phyloP scores from a whole-genome alignment of 192 early-diverging fungal species.

The Lobosporangium transversale region DNA sequence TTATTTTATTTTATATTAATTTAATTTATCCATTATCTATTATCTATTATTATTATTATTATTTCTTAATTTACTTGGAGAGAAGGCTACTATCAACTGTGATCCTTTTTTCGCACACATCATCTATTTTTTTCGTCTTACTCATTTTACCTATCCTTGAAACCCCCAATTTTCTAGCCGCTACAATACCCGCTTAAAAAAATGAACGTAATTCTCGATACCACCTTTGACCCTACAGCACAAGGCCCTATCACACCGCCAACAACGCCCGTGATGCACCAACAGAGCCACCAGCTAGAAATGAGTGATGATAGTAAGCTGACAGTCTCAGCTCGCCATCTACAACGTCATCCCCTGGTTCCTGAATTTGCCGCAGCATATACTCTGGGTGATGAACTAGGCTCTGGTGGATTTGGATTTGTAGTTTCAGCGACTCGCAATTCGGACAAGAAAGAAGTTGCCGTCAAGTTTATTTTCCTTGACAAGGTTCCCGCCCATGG shows the following conservation, averaged over 20 bases:
- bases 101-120: too few species aligned
- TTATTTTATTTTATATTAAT: neutral
- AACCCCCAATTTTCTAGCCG: too few species aligned
- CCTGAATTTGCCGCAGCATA: slow-evolving; percentile 48
- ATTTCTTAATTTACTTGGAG: neutral
- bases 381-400: slow-evolving; percentile 65
- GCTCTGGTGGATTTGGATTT: slow-evolving; percentile 77
- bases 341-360: slow-evolving; percentile 16
- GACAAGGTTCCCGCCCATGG: slow-evolving; percentile 61
- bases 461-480: slow-evolving; percentile 78
- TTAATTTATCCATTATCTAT: too few species aligned
- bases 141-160: too few species aligned
- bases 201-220: slow-evolving; percentile 35
- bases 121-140: too few species aligned
- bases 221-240: slow-evolving; percentile 34
- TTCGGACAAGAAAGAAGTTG: slow-evolving; percentile 65
- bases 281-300: too few species aligned
- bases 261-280: neutral
- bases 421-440: slow-evolving; percentile 66
- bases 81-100: neutral
- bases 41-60: neutral
- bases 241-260: slow-evolving; percentile 27
- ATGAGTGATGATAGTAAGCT: slow-evolving; percentile 5
- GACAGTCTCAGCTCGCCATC: slow-evolving; percentile 43
- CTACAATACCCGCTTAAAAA: neutral